phyloP scores from a whole-genome alignment of 1,139 yeast genomes.

The Lodderomyces beijingensis region DNA sequence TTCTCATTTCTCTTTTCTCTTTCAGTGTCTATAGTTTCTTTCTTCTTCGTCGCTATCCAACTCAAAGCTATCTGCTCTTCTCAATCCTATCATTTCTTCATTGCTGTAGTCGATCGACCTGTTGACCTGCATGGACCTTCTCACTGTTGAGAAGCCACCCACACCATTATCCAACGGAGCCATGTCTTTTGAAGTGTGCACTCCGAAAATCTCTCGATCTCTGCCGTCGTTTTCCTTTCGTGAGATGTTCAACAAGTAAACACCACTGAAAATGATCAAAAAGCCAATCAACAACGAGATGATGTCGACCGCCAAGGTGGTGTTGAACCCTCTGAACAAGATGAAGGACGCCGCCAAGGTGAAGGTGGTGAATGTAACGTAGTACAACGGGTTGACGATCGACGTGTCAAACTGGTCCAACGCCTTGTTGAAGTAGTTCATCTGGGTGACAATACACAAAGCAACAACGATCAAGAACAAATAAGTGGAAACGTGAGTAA shows the following conservation, averaged over 20 bases:
- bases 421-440: constrained; percentile 93
- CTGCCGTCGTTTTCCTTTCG: constrained; percentile 55
- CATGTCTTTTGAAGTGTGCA: constrained; percentile 53
- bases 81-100: constrained; percentile 55
- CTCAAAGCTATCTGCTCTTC: constrained; percentile 62
- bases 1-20: neutral
- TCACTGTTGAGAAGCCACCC: constrained; percentile 62
- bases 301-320: constrained; percentile 74
- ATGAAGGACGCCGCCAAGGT: constrained; percentile 85
- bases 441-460: constrained; percentile 80
- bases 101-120: constrained; percentile 42
- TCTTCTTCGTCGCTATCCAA: constrained; percentile 42
- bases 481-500: constrained; percentile 79
- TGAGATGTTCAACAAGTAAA: constrained; percentile 74
- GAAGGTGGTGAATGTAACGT: constrained; percentile 88
- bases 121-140: constrained; percentile 63
- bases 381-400: constrained; percentile 85
- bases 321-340: constrained; percentile 82
- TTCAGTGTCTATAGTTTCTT: constrained; percentile 8
- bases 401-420: constrained; percentile 91
- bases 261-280: constrained; percentile 83
- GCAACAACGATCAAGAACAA: constrained; percentile 75
- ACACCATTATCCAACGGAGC: constrained; percentile 82
- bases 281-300: constrained; percentile 86
- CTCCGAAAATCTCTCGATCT: constrained; percentile 55